Evolutionary conservation across 106 monocot species (phyloP).

Genomic region (Triglochin maritima): DNA sequence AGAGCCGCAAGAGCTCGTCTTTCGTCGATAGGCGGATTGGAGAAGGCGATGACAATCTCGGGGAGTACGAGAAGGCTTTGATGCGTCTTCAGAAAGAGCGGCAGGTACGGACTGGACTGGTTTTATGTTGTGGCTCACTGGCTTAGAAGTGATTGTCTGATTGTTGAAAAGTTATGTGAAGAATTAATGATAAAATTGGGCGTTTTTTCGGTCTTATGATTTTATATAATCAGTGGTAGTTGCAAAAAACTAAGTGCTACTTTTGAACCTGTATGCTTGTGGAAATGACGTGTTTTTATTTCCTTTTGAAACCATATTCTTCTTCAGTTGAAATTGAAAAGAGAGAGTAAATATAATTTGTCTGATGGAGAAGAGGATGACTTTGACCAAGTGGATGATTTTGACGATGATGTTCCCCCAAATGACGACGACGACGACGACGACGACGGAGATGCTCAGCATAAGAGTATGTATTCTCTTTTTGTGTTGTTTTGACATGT

Average conservation of each 20-base stretch:
- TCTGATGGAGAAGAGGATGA: constrained; percentile 68
- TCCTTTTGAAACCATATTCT: not conserved
- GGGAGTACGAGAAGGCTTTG: constrained; percentile 74
- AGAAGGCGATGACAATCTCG: constrained; percentile 58
- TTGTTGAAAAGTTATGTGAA: not conserved
- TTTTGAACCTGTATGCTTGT: no score
- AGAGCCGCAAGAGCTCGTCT: constrained; percentile 56
- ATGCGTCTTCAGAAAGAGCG: constrained; percentile 71
- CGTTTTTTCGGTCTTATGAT: no score
- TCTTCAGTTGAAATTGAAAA: constrained; percentile 60
- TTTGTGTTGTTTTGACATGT: not conserved
- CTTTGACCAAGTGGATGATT: constrained; percentile 45
- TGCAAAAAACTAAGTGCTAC: no score
- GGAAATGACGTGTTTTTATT: no score
- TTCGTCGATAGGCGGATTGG: constrained; percentile 82
- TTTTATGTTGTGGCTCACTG: not conserved
- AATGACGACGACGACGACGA: constrained; percentile 66
- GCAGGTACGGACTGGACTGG: constrained; percentile 21
- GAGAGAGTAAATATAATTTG: constrained; percentile 59
- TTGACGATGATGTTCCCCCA: constrained; percentile 60
- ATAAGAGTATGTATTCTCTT: constrained; percentile 3
- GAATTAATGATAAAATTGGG: no score
- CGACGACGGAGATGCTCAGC: constrained; percentile 5
- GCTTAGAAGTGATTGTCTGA: not conserved
- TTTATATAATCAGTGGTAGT: no score